Evolutionary conservation across 1,139 yeast species (phyloP).

Genomic region (Debaryomyces udenii): DNA sequence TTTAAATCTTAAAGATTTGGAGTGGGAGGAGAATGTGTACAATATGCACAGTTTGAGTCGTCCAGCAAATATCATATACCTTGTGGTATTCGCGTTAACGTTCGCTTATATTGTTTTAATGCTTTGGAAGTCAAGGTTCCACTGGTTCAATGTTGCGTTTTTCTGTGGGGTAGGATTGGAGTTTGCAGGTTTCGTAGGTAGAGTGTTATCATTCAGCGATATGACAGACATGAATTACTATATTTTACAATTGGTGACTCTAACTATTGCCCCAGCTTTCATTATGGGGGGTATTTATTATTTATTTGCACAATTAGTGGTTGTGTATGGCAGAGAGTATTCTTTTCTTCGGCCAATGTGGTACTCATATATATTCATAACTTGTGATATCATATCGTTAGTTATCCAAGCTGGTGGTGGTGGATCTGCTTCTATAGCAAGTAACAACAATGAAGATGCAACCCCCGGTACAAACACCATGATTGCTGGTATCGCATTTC

Average conservation of each 20-base stretch:
- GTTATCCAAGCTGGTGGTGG: constrained; percentile 83
- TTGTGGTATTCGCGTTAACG: constrained; percentile 24
- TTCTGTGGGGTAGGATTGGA: constrained; percentile 65
- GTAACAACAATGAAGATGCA: constrained; percentile 36
- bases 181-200: constrained; percentile 69
- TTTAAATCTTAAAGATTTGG: constrained; percentile 26
- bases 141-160: constrained; percentile 74
- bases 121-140: constrained; percentile 52
- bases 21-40: constrained; percentile 30
- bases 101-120: constrained; percentile 26
- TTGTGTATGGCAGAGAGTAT: constrained; percentile 63
- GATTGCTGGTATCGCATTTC: constrained; percentile 81
- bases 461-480: constrained; percentile 67
- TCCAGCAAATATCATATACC: constrained; percentile 29
- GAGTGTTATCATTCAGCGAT: constrained; percentile 48
- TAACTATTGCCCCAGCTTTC: constrained; percentile 85
- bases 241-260: constrained; percentile 64
- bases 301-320: constrained; percentile 68
- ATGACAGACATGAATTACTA: constrained; percentile 47
- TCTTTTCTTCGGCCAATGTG: constrained; percentile 70
- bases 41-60: constrained; percentile 32
- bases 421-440: constrained; percentile 66
- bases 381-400: constrained; percentile 66
- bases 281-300: constrained; percentile 85
- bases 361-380: constrained; percentile 68